Evolutionary conservation across 768 basidiomycete species (phyloP).

Genomic region (Amylocystis lapponica): DNA sequence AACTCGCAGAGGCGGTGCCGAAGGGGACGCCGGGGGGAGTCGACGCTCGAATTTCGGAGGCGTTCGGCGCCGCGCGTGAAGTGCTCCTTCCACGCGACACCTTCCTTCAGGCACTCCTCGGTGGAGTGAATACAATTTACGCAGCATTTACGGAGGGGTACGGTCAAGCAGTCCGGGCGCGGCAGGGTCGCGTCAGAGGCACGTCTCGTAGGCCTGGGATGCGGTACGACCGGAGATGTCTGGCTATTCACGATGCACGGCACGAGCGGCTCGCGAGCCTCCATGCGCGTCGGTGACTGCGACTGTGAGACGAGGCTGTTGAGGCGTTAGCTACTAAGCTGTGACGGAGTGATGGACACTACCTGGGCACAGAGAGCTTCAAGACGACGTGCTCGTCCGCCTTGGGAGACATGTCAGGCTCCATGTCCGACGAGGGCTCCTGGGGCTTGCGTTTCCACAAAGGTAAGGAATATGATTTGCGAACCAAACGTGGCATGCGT

Average conservation of each 20-base stretch:
- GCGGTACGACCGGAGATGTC: slow-evolving; percentile 16
- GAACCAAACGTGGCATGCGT: slow-evolving; percentile 46
- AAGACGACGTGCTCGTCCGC: slow-evolving; percentile 47
- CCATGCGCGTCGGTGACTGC: slow-evolving; percentile 35
- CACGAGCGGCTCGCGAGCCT: slow-evolving; percentile 27
- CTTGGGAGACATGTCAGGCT: slow-evolving; percentile 16
- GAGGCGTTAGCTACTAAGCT: neutral
- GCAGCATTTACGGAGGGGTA: slow-evolving; percentile 73
- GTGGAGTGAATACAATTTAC: slow-evolving; percentile 52
- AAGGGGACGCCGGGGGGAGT: slow-evolving; percentile 11
- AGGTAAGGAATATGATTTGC: slow-evolving; percentile 64
- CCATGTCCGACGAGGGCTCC: slow-evolving; percentile 14
- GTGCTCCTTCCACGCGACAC: slow-evolving; percentile 55
- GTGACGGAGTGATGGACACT: slow-evolving; percentile 17
- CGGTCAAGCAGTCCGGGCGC: slow-evolving; percentile 38
- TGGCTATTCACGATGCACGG: slow-evolving; percentile 48
- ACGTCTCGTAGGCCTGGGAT: slow-evolving; percentile 15
- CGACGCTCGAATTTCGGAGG: slow-evolving; percentile 36
- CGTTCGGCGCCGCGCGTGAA: slow-evolving; percentile 60
- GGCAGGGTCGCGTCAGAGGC: slow-evolving; percentile 17
- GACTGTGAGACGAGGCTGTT: slow-evolving; percentile 16
- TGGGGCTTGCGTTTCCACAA: slow-evolving; percentile 48
- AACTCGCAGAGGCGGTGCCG: slow-evolving; percentile 16
- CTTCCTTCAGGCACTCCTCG: slow-evolving; percentile 49
- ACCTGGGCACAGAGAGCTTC: slow-evolving; percentile 61